These are phyloP conservation scores for Scheffersomyces quercinus DNA, from an alignment of 1,139 yeast species.

Conservation along the genomic window DNA sequence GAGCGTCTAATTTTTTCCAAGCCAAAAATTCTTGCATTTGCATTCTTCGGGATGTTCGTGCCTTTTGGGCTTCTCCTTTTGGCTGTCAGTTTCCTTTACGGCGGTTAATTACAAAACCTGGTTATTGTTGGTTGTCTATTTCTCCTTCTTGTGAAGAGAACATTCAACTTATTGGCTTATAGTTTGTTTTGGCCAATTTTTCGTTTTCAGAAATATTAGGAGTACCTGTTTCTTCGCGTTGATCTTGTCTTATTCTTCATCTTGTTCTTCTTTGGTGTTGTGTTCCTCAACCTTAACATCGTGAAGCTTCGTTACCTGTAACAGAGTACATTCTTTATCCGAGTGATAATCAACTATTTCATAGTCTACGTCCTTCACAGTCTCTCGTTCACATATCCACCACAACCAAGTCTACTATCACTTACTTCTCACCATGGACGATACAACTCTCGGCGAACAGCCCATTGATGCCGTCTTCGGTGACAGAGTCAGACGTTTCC, in stretches of 20 bases:
- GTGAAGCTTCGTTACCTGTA: neutral
- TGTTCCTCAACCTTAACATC: neutral
- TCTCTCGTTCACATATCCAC: no score
- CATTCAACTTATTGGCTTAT: neutral
- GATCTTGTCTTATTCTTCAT: neutral
- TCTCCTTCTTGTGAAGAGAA: neutral
- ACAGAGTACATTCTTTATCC: neutral
- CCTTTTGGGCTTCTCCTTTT: neutral
- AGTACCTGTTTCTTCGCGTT: neutral
- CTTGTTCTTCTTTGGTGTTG: neutral
- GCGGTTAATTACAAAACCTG: neutral
- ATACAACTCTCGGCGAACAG: constrained; percentile 25
- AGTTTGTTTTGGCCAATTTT: neutral
- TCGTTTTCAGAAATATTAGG: no score
- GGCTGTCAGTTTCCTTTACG: no score
- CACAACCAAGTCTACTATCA: neutral
- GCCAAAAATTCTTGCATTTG: constrained; percentile 2
- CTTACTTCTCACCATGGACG: constrained; percentile 17
- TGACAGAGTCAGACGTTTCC: constrained; percentile 86
- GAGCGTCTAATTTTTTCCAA: no score
- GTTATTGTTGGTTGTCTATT: neutral
- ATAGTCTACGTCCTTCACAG: neutral
- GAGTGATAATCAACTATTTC: neutral
- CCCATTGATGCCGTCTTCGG: constrained; percentile 56
- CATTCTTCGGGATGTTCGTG: neutral